Evolutionary conservation across 768 basidiomycete species (phyloP).

Genomic region (Candolleomyces aberdarensis): DNA sequence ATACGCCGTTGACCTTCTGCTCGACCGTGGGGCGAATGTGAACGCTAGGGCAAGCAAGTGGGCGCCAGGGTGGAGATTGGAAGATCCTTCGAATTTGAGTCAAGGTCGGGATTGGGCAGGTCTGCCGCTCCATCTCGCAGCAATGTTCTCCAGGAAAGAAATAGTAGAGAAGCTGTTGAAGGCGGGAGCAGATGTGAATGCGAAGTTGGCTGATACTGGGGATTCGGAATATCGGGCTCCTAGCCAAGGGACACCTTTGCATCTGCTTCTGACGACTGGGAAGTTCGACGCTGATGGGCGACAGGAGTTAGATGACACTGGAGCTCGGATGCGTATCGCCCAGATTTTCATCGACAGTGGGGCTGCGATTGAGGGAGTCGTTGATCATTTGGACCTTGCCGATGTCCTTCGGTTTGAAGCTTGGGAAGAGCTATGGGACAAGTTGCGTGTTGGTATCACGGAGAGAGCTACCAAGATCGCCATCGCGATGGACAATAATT

Average conservation of each 20-base stretch:
- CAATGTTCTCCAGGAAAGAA: not conserved
- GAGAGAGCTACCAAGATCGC: not conserved
- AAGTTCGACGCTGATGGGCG: not conserved
- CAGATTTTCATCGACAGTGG: not conserved
- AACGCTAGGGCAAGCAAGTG: not conserved
- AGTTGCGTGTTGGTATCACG: not conserved
- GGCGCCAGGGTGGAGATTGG: not conserved
- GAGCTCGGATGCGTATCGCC: not conserved
- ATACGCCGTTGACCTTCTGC: not conserved
- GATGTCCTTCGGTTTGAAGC: not conserved
- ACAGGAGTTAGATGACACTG: not conserved
- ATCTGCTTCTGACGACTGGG: not conserved
- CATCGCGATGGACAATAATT: too few relatives aligned
- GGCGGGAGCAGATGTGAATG: not conserved
- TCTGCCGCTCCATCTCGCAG: not conserved
- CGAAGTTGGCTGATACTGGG: not conserved
- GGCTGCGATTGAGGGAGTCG: not conserved
- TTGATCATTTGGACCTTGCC: not conserved
- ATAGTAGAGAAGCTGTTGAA: not conserved
- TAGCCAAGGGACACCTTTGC: not conserved
- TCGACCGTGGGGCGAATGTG: not conserved
- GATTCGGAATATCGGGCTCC: not conserved
- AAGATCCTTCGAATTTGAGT: not conserved
- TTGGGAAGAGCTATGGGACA: not conserved
- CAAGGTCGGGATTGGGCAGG: not conserved